Base-by-base conservation (phyloP, 2,329 filamentous ascomycete genomes). In the Cladorrhinum sp. region DNA sequence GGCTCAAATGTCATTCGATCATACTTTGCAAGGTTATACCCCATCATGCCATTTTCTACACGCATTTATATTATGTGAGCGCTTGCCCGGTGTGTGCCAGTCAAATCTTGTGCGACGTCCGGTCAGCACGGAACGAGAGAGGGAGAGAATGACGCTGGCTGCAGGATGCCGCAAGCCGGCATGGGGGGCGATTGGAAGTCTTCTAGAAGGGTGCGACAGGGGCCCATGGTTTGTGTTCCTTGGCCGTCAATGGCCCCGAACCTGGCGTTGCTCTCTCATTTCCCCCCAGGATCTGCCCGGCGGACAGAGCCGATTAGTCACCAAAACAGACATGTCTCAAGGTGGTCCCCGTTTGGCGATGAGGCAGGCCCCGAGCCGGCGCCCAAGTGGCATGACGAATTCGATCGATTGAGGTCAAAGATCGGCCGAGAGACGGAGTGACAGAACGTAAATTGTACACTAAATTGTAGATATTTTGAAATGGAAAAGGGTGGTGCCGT, bases 201-300 rank as follows among this genome's bases (percentile, higher is more conserved):
- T 68, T 68, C 67, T 66, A 66, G 67, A 68, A 68, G 64, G 60
- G 55, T 55, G 52, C 58, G 60, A 54, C 42, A 18, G 54, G 26
- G 36, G 56, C 53, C 59, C 58, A 61, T 58, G 24, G 39, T 30
- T 28, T 36, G n/a, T 57, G 54, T 36, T 46, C 26, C 26, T 23
- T 46, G 42, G 23, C 54, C 55, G 26, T 58, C 30, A 3, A 26
- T 46, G 42, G 42, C 42, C 33, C 33, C 54, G 21, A 46, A 42
- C 54, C 28, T 53, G 46, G 23, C 24, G 30, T 26, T 24, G 30
- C 53, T 55, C 53, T 23, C 53, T 36, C 53, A 36, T 18, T 55
- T 36, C 18, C 53, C 42, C 12, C 46, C 46, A 49, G 18, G 18
- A 49, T 58, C 58, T 55, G 48, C 55, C 58, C 26, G 23, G 33